Base-by-base conservation (phyloP, 2,329 filamentous ascomycete species). In the Bipolaris sorokiniana region DNA sequence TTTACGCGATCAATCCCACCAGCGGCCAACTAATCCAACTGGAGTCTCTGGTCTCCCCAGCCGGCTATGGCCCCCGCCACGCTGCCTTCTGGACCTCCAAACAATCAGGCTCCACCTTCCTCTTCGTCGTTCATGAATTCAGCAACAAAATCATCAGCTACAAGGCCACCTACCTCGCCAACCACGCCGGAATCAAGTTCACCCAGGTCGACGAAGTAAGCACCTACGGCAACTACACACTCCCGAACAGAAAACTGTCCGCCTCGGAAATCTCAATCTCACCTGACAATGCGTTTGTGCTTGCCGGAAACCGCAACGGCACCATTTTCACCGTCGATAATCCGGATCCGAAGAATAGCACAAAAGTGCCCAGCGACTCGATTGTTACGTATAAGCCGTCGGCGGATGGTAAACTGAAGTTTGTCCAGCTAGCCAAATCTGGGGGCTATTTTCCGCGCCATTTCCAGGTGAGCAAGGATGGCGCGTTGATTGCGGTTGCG, bases 241-340 rank as follows among this genome's bases (percentile, higher is more conserved):
- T 48, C 33, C 64, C 65, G 81, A 45, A 3, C 76, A 77, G 0
- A 84, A 82, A 31, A 4, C 10, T 3, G 82, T 54, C 48, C 16
- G 50, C 54, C 18, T 54, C 84, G 10, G 88, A 90, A 73, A 81
- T 88, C 52, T 58, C 77, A 5, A 63, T 88, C 37, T 86, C 86
- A 56, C 79, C 79, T 3, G 78, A 81, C 61, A 78, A 82, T 58
- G 83, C 82, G 34, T 90, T 86, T 78, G 71, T 92, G 49, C 80
- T 90, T 63, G 82, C 89, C 40, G 89, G 88, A 2, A 90, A 89
- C 61, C 87, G 90, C 59, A 83, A 84, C 69, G 88, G 89, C 69
- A 79, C 78, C 42, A 76, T 81, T 20, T 83, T 88, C 70, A 74
- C 56, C 59, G 67, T 63, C 78, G 70, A 80, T 7, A 88, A 87